phyloP scores from a whole-genome alignment of 140 eudicot genomes.

The Stevia rebaudiana region DNA sequence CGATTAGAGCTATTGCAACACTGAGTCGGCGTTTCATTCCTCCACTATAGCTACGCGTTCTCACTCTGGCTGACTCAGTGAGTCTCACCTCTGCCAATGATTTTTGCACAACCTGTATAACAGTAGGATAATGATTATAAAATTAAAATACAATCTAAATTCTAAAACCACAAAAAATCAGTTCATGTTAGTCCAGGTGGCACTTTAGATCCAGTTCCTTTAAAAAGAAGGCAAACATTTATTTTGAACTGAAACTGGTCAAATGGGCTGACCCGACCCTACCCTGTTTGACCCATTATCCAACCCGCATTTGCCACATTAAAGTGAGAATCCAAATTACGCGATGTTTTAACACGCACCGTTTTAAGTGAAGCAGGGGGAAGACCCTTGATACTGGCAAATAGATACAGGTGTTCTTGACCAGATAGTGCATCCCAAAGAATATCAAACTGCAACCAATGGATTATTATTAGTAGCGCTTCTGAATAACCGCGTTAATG shows the following conservation, averaged over 20 bases:
- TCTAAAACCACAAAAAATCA: neutral
- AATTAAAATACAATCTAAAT: neutral
- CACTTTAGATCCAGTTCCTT: neutral
- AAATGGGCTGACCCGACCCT: neutral
- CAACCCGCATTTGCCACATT: neutral
- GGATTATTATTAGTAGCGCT: constrained; percentile 12
- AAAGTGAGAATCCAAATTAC: neutral
- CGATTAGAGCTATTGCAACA: constrained; percentile 91
- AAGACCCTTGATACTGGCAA: constrained; percentile 91
- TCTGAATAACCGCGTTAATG: neutral
- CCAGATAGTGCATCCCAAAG: constrained; percentile 95
- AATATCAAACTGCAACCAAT: constrained; percentile 71
- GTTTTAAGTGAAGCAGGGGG: constrained; percentile 49
- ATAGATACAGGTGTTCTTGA: constrained; percentile 85
- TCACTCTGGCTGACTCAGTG: constrained; percentile 59
- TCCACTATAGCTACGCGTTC: constrained; percentile 96
- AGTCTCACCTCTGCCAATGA: constrained; percentile 84
- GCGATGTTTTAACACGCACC: constrained; percentile 31
- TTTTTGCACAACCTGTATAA: constrained; percentile 51
- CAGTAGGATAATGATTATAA: neutral
- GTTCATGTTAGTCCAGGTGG: neutral
- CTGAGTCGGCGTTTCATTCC: constrained; percentile 99
- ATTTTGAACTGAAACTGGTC: neutral
- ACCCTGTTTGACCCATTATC: neutral
- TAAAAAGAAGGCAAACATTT: neutral